Evolutionary conservation across 352 stramenopile genomes (phyloP).

Genomic region (Pythium periplocum): DNA sequence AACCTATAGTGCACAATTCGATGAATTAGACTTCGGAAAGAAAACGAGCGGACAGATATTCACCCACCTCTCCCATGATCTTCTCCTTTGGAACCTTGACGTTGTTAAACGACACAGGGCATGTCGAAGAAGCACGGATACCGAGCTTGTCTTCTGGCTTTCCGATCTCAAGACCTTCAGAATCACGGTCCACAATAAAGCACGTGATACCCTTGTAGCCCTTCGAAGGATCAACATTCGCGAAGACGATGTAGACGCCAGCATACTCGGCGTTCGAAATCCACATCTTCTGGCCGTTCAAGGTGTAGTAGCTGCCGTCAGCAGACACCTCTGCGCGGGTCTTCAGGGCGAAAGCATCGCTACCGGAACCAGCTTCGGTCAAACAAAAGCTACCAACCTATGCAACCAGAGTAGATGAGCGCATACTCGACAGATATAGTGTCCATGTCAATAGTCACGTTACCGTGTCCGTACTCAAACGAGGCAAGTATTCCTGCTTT

Average conservation of each 20-base stretch:
- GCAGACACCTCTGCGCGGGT: conserved; percentile 84
- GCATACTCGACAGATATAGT: no score
- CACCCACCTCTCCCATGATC: conserved; percentile 88
- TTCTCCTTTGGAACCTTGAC: conserved; percentile 92
- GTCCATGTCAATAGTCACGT: background rate
- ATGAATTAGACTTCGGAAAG: background rate
- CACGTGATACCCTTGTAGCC: conserved; percentile 98
- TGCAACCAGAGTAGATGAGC: background rate
- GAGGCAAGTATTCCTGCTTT: conserved; percentile 85
- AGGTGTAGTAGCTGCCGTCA: conserved; percentile 92
- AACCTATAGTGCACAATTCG: conserved; percentile 19
- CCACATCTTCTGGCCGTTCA: conserved; percentile 97
- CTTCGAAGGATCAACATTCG: conserved; percentile 88
- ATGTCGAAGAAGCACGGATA: conserved; percentile 94
- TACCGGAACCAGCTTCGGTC: conserved; percentile 91
- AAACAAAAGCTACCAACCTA: conserved; percentile 96
- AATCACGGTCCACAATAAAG: conserved; percentile 95
- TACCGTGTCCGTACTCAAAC: conserved; percentile 76
- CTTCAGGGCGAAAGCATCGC: conserved; percentile 95
- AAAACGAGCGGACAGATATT: conserved; percentile 7
- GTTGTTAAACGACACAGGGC: conserved; percentile 91
- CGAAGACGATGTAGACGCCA: conserved; percentile 96
- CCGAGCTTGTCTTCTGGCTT: conserved; percentile 96
- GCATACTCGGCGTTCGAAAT: conserved; percentile 96
- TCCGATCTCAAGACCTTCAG: conserved; percentile 90